Conservation (phyloP, 495 filamentous ascomycete genomes). For the Talaromyces thailandensis region DNA sequence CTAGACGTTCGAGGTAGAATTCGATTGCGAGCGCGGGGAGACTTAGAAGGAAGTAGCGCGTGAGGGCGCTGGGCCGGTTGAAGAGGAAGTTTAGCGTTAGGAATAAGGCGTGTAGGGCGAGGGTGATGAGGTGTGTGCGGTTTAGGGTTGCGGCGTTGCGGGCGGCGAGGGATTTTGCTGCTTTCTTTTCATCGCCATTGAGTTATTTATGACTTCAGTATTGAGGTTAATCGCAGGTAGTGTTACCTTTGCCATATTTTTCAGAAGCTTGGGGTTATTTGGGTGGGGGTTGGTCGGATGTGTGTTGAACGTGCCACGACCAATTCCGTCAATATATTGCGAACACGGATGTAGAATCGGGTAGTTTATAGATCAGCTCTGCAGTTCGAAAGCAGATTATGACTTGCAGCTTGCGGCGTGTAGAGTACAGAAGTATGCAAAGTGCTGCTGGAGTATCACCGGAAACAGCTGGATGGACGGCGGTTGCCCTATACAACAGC, state of each 20-base stretch:
- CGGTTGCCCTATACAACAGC: slow-evolving; percentile 3
- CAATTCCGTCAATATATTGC: not conserved
- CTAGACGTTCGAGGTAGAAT: slow-evolving; percentile 71
- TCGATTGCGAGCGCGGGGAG: slow-evolving; percentile 69
- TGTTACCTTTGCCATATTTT: slow-evolving; percentile 2
- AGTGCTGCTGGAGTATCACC: not conserved
- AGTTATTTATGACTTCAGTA: too few relatives aligned
- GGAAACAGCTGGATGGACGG: not conserved
- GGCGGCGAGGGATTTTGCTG: slow-evolving; percentile 80
- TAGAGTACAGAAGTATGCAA: not conserved
- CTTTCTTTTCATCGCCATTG: slow-evolving; percentile 45
- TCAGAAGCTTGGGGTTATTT: not conserved
- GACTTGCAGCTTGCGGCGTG: not conserved
- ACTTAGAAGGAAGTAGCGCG: slow-evolving; percentile 63
- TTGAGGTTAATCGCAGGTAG: not conserved
- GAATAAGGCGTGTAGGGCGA: slow-evolving; percentile 63
- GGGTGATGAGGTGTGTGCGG: slow-evolving; percentile 68
- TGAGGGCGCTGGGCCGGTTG: slow-evolving; percentile 56
- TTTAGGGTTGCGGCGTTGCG: slow-evolving; percentile 66
- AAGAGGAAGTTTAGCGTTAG: slow-evolving; percentile 58
- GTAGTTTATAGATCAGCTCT: not conserved
- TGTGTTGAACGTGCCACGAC: not conserved
- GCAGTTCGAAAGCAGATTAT: not conserved
- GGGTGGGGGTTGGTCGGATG: not conserved
- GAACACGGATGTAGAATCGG: not conserved